Base-by-base conservation (phyloP, 1,284 basidiomycete species). In the Ceratobasidium sp. region DNA sequence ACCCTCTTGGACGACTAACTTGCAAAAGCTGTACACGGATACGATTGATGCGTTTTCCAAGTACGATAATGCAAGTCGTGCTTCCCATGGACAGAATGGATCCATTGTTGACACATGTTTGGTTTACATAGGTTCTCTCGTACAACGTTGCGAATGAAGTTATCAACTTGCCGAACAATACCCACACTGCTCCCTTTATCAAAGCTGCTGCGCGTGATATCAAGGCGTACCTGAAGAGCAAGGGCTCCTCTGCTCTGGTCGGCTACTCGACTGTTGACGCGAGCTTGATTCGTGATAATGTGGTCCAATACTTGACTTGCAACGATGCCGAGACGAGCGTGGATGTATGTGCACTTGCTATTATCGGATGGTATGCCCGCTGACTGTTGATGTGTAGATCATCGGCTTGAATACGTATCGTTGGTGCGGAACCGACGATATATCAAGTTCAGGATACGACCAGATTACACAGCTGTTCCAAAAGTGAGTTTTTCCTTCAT, bases 91-190 rank as follows among this genome's bases (percentile, higher is more conserved):
- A 61, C 43, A n/a, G 9, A 1, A 6, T n/a, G 48, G 28, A 52
- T 30, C 48, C 50, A 18, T 28, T 58, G 53, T 70, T 70, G 45
- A 52, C 39, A 30, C 23, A n/a, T 67, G 50, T 58, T 70, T 58
- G 23, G n/a, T 12, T n/a, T 26, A 46, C 41, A 23, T 21, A 70
- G 65, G 65, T 80, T 43, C 76, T 80, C 18, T 79, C 60, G 89
- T 88, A 80, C 83, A 96, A 96, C 79, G 85, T 97, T 72, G 95
- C 94, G n/a, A 97, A 97, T 79, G 95, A 97, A 80, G 92, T 96
- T 23, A 87, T 96, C 75, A 87, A 85, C 45, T 79, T 78, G 21
- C 71, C 83, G 26, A 84, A 86, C 64, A 86, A 84, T 74, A 92
- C 92, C 16, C 82, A 82, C 53, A 88, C 91, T 16, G 88, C 89